A percentile compares a stretch with the other conserved stretches of the same genome.
Conservation (phyloP, 768 basidiomycete species). For the Mycena olivaceomarginata region DNA sequence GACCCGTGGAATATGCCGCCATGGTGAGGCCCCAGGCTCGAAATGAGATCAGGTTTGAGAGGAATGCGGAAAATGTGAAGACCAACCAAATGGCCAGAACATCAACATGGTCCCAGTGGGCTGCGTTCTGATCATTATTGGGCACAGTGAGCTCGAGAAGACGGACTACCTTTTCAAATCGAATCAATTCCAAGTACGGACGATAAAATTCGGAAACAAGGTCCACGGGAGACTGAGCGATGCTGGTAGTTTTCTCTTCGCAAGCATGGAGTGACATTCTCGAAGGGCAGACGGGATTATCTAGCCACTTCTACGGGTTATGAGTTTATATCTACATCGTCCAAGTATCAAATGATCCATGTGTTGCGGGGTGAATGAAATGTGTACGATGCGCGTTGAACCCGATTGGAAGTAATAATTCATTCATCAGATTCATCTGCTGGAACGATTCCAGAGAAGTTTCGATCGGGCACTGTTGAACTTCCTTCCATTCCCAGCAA, state of each 20-base stretch:
- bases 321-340: too few species aligned
- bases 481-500: not conserved
- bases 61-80: not conserved
- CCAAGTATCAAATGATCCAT: too few species aligned
- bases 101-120: constrained; percentile 70
- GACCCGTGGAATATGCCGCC: constrained; percentile 62
- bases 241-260: too few species aligned
- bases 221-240: constrained; percentile 54
- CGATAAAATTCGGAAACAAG: constrained; percentile 53
- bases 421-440: too few species aligned
- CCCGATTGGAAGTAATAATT: too few species aligned
- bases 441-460: too few species aligned
- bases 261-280: too few species aligned
- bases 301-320: too few species aligned
- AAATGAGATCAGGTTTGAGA: not conserved
- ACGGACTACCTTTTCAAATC: constrained; percentile 64
- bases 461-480: not conserved
- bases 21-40: constrained; percentile 68
- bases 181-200: constrained; percentile 70
- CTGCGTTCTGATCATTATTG: constrained; percentile 48
- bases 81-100: constrained; percentile 73
- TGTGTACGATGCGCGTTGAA: too few species aligned
- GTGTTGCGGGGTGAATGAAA: too few species aligned
- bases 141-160: not conserved
- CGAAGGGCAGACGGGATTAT: too few species aligned